Percentiles rank a stretch among this genome's conserved stretches.
phyloP scores from a whole-genome alignment of 495 filamentous ascomycete genomes.

The Penicillium lagena region DNA sequence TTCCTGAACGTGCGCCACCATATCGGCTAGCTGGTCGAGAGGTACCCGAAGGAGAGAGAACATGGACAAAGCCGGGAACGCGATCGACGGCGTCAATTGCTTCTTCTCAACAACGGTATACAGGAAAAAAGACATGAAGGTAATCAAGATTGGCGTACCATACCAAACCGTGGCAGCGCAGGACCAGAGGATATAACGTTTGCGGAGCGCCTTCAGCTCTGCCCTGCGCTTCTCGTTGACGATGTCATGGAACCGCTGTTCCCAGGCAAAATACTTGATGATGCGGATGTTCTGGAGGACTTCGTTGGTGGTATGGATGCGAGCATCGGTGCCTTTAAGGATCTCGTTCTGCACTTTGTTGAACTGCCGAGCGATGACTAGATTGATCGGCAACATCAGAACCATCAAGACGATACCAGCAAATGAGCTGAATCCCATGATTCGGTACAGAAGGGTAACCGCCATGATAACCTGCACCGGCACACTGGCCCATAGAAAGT shows the following conservation, averaged over 20 bases:
- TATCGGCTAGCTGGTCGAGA: constrained; percentile 93
- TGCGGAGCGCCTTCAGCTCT: constrained; percentile 73
- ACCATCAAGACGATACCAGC: constrained; percentile 92
- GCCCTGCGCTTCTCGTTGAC: constrained; percentile 80
- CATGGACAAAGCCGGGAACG: constrained; percentile 93
- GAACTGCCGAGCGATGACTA: constrained; percentile 79
- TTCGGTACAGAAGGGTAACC: constrained; percentile 70
- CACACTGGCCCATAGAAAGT: constrained; percentile 81
- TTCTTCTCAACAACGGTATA: constrained; percentile 92
- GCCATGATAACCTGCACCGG: constrained; percentile 78
- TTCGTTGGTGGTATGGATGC: constrained; percentile 95
- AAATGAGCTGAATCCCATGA: constrained; percentile 89
- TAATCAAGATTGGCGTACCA: constrained; percentile 90
- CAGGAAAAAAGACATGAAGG: constrained; percentile 88
- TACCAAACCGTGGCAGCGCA: constrained; percentile 92
- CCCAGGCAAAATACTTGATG: constrained; percentile 99
- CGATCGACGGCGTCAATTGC: constrained; percentile 82
- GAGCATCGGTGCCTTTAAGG: constrained; percentile 89
- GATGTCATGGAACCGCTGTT: constrained; percentile 78
- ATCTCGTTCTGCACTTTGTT: constrained; percentile 80
- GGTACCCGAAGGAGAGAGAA: constrained; percentile 94
- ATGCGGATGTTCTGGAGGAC: constrained; percentile 96
- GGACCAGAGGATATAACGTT: constrained; percentile 86
- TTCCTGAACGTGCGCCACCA: constrained; percentile 98
- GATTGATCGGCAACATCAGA: constrained; percentile 80